These are phyloP conservation scores for Hibiscus trionum DNA, from an alignment of 345 rosid species.

Conservation along the genomic window DNA sequence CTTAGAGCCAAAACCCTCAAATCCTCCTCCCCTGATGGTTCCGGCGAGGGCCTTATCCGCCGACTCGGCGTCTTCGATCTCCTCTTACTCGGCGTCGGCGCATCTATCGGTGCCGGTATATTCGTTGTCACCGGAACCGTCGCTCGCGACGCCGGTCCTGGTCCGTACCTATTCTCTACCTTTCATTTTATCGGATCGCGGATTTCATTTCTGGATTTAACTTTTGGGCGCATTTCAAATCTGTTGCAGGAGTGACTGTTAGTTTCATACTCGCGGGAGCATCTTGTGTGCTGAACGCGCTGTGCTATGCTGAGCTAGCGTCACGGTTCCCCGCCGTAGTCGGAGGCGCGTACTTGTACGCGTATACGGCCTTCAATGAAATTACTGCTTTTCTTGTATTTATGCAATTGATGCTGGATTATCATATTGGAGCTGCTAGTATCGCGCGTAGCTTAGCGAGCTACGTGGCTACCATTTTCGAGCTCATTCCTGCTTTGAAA, in stretches of 20 bases:
- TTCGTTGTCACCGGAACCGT: constrained; percentile 96
- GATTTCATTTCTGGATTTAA: not conserved
- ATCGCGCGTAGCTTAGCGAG: constrained; percentile 90
- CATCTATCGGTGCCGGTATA: constrained; percentile 91
- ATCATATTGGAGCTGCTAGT: constrained; percentile 96
- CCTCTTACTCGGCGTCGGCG: constrained; percentile 79
- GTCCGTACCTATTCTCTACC: constrained; percentile 25
- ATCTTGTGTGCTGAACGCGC: constrained; percentile 81
- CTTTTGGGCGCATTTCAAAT: not conserved
- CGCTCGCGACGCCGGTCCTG: constrained; percentile 93
- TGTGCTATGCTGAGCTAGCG: constrained; percentile 78
- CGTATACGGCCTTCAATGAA: constrained; percentile 85
- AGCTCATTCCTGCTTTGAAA: constrained; percentile 60
- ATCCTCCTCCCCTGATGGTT: constrained; percentile 17
- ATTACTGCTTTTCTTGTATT: constrained; percentile 90
- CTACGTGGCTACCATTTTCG: constrained; percentile 61
- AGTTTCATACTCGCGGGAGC: constrained; percentile 88
- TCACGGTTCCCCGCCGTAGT: constrained; percentile 77
- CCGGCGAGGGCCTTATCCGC: constrained; percentile 58
- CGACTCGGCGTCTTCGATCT: constrained; percentile 83
- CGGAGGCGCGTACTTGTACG: constrained; percentile 87
- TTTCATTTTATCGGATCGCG: not conserved
- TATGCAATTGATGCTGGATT: constrained; percentile 84
- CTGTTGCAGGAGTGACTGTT: constrained; percentile 64
- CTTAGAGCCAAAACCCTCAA: constrained; percentile 45